Evolutionary conservation across 2,329 filamentous ascomycete genomes (phyloP), one percentile per base, ranked within the genome.

Genomic region (Talaromyces sp.): DNA sequence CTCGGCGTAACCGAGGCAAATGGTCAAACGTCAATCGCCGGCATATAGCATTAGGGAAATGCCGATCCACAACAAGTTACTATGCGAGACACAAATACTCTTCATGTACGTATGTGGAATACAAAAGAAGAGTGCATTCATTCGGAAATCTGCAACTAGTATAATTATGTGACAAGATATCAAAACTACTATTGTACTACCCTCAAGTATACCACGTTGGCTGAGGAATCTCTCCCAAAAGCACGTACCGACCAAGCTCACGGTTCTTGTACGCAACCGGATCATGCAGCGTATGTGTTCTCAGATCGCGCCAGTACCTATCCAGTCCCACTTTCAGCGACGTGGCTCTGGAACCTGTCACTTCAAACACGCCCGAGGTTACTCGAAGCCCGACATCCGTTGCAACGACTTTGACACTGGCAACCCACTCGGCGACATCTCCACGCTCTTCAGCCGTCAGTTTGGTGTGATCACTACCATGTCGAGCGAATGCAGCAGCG

Each of bases 181-280:
- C 2, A 51, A 26, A 17, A 17, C 11, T 24, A 27, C 19, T 14
- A 1, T 9, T 50, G 19, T 27, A 5, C 13, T 4, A 4, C 49
- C 49, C 60, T 63, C 65, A 85, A 19, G 84, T 87, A 68, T 87
- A 88, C 85, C 85, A 87, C 4, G 81, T 84, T 14, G 83, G 79
- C 70, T 81, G 78, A 0, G 85, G 85, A 11, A 81, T 67, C 73
- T 88, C 83, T 14, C 77, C 79, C 55, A 87, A 66, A 58, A 89
- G 66, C 43, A 81, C 76, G 67, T 79, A 88, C 24, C 82, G 73
- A 0, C 86, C 86, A 56, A 88, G 66, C 71, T 89, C 86, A 3
- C 82, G 72, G 60, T 87, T 85, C 78, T 88, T 88, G 66, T 88
- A 88, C 26, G 85, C 83, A 29, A 89, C 85, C 0, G 86, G 86